Evolutionary conservation across 1,284 basidiomycete genomes (phyloP), one percentile per base, ranked within the genome.

Genomic region (Ceratobasidium sp.): DNA sequence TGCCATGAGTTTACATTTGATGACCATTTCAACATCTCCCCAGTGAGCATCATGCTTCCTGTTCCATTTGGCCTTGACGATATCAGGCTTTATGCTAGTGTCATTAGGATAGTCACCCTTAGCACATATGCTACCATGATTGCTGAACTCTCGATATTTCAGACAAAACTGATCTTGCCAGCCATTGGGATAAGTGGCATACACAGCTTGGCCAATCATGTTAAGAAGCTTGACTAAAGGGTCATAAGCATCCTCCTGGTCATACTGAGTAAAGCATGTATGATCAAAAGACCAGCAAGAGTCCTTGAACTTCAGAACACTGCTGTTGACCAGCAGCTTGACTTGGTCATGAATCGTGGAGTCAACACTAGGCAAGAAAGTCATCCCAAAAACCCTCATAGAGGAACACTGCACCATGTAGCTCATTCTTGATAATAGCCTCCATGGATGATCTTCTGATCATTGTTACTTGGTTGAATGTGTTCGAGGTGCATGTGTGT

Each of bases 341-440:
- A 49, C 11, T 11, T 49, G 8, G 48, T 25, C 9, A 23, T 25
- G 48, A 49, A 25, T 25, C 23, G 5, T 21, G 8, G 48, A 11
- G 9, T 21, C 36, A n/a, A 18, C 56, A 25, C 8, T 7, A 3
- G 33, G 25, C 9, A 58, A 14, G 36, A n/a, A 58, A 58, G n/a
- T 58, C 56, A 12, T 58, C 56, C 25, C 25, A 58, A 21, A 58
- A 58, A 9, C 33, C 56, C 5, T 58, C 36, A 16, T 56, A 58
- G 16, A 58, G 33, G 40, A 58, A 58, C 56, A 58, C 56, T n/a
- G 18, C 6, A 11, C 56, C 56, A 23, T 58, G n/a, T 12, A 58
- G 36, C 25, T 58, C 36, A 21, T 12, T 58, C n/a, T 58, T 58
- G 11, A 58, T 36, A 14, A 40, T 9, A 18, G 56, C 56, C 56